phyloP scores from a whole-genome alignment of 768 basidiomycete genomes.

The Tulasnella sp. region DNA sequence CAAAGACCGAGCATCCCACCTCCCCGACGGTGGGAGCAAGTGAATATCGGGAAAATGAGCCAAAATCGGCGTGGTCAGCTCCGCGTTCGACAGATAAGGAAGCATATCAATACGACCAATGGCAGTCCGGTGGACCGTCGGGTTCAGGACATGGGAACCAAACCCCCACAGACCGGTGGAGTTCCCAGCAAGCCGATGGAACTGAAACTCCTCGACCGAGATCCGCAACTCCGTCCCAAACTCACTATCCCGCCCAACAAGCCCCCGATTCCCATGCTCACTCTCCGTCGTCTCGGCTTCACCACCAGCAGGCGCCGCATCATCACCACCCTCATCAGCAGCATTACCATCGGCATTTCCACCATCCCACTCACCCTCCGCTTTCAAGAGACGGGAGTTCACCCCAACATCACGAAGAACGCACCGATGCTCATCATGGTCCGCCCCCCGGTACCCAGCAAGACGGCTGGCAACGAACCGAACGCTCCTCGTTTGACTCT shows the following conservation, averaged over 20 bases:
- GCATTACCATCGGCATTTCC: conserved; percentile 35
- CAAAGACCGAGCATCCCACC: conserved; percentile 24
- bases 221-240: conserved; percentile 18
- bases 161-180: conserved; percentile 1
- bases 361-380: conserved; percentile 39
- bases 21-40: neutral
- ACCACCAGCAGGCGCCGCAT: conserved; percentile 37
- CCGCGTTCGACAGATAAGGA: conserved; percentile 27
- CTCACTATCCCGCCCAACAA: conserved; percentile 33
- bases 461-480: neutral
- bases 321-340: conserved; percentile 40
- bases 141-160: conserved; percentile 12
- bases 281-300: conserved; percentile 27
- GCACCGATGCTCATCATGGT: neutral
- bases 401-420: conserved; percentile 25
- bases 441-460: neutral
- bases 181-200: conserved; percentile 10
- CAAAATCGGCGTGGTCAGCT: conserved; percentile 32
- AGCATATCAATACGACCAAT: neutral
- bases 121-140: neutral
- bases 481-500: neutral
- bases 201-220: neutral
- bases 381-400: conserved; percentile 29
- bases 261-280: conserved; percentile 33
- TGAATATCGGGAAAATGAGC: conserved; percentile 11